phyloP scores from a whole-genome alignment of 495 filamentous ascomycete species.

The Penicillium egyptiacum region DNA sequence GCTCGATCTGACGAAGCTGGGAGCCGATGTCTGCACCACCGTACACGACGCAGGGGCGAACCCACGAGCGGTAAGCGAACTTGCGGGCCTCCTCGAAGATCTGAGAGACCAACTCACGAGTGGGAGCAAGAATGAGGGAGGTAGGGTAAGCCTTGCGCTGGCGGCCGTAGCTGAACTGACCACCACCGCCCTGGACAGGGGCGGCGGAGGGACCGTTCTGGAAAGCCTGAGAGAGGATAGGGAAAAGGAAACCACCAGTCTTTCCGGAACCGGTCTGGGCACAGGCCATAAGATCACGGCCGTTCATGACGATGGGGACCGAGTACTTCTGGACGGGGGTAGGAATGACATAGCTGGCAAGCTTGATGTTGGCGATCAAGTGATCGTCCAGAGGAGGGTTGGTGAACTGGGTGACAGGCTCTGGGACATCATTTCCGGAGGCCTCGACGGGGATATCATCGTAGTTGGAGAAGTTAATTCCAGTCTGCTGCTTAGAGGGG shows the following conservation, averaged over 20 bases:
- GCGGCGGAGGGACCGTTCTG: slow-evolving; percentile 75
- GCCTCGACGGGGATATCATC: slow-evolving; percentile 99
- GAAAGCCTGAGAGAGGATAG: slow-evolving; percentile 95
- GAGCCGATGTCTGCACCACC: slow-evolving; percentile 98
- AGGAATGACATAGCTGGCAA: slow-evolving; percentile 89
- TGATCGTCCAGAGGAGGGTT: slow-evolving; percentile 95
- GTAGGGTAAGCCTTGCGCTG: slow-evolving; percentile 95
- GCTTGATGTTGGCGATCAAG: slow-evolving; percentile 83
- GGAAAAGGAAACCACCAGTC: slow-evolving; percentile 98
- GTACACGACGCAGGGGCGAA: slow-evolving; percentile 96
- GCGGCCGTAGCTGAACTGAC: slow-evolving; percentile 67
- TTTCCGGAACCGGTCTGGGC: slow-evolving; percentile 99
- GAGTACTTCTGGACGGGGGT: slow-evolving; percentile 98
- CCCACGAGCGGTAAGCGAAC: slow-evolving; percentile 98
- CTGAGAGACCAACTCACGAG: slow-evolving; percentile 96
- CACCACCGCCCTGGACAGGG: slow-evolving; percentile 54
- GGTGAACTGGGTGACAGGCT: slow-evolving; percentile 84
- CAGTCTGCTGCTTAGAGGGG: slow-evolving; percentile 88
- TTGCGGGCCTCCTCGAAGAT: slow-evolving; percentile 98
- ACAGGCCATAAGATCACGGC: slow-evolving; percentile 98
- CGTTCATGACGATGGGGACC: slow-evolving; percentile 94
- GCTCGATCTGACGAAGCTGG: slow-evolving; percentile 95
- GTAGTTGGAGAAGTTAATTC: slow-evolving; percentile 99
- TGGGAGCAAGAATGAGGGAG: slow-evolving; percentile 91
- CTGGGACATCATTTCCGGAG: slow-evolving; percentile 89